Percentiles rank a stretch among this genome's conserved stretches.
Evolutionary conservation across 768 basidiomycete genomes (phyloP).

Genomic region (Pisolithus microcarpus): DNA sequence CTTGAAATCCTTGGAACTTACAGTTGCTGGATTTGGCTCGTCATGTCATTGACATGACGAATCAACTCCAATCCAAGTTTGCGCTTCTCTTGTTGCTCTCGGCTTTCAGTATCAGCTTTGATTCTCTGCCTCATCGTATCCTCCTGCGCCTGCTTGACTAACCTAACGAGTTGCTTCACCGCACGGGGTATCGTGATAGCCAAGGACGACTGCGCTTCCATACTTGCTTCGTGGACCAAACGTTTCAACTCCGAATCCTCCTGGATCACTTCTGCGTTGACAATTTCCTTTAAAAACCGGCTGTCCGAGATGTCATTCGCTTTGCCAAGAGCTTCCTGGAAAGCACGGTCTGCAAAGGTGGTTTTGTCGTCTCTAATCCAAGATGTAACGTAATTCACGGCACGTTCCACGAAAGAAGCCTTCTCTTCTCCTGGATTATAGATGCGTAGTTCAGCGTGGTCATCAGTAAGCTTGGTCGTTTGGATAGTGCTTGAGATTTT

Average conservation of each 20-base stretch:
- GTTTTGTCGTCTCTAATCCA: not conserved
- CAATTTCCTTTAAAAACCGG: conserved; percentile 10
- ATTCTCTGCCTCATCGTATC: not conserved
- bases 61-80: conserved; percentile 14
- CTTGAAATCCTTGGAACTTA: not conserved
- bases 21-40: not conserved
- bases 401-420: too few species aligned
- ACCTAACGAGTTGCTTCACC: conserved; percentile 4
- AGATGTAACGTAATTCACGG: too few species aligned
- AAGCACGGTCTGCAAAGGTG: not conserved
- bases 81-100: conserved; percentile 3
- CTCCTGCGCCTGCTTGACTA: conserved; percentile 8
- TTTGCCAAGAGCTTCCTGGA: not conserved
- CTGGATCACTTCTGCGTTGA: conserved; percentile 1
- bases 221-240: not conserved
- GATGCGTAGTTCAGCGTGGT: not conserved
- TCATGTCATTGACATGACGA: conserved; percentile 11
- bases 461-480: not conserved
- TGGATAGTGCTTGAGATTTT: too few species aligned
- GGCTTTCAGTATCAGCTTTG: not conserved
- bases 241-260: not conserved
- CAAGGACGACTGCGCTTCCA: not conserved
- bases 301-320: conserved; percentile 4
- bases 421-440: not conserved
- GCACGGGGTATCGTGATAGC: not conserved